Base-by-base conservation (phyloP, 2,329 filamentous ascomycete species). In the Aspergillus pseudotamarii region DNA sequence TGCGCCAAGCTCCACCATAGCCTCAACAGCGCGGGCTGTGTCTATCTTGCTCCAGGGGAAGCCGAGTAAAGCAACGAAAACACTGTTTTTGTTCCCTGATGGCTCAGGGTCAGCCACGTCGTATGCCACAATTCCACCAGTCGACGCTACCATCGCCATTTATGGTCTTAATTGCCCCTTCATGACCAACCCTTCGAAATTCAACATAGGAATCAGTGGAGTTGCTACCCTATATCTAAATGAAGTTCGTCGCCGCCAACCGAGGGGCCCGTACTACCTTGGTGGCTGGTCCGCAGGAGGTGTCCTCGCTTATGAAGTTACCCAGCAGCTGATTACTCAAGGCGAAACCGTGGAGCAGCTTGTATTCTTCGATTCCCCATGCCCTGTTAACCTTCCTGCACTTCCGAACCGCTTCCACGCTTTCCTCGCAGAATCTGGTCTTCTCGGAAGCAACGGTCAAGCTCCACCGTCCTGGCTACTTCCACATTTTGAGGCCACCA, bases 241-340 rank as follows among this genome's bases (percentile, higher is more conserved):
- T 10, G 78, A 79, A 56, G 73, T 81, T 46, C 72, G 72, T 2
- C 71, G 73, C 6, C 68, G 77, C 38, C 76, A 82, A 64, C 76
- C 78, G 2, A 64, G 73, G 28, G 75, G 76, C 0, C 86, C 88
- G 0, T 91, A 90, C 75, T 80, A 82, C 36, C 74, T 91, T 1
- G 84, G 86, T 10, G 90, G 89, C 23, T 91, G 89, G 89, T 89
- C 85, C 30, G 88, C 88, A 0, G 90, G 89, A 14, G 89, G 89
- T 45, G 86, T 91, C 48, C 86, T 88, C 58, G 87, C 88, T 36
- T 90, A 85, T 68, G 86, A 89, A 68, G 85, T 86, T 14, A 82
- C 85, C 69, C 82, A 83, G 62, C 84, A 88, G 66, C 81, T 90
- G 19, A 80, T 80, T 60, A 80, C 80, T 63, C 80, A 77, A 0